Percentiles rank a stretch among this genome's conserved stretches.
These are phyloP conservation scores for Leccinum uliginosum DNA, from an alignment of 768 basidiomycete genomes.

Conservation along the genomic window DNA sequence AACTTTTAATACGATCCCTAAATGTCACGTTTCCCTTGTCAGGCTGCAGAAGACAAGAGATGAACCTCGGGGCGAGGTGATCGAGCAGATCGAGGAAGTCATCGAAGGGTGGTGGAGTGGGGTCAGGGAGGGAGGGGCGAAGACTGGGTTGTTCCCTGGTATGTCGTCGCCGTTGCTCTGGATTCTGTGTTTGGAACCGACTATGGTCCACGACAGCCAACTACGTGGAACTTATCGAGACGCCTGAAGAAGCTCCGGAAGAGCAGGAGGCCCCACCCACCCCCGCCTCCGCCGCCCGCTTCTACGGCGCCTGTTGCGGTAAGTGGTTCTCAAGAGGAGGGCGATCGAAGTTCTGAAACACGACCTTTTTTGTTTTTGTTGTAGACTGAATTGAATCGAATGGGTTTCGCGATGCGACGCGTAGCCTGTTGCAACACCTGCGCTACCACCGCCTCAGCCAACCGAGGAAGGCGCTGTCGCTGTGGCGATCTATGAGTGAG, in stretches of 20 bases:
- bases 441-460: slow-evolving; percentile 43
- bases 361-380: background rate
- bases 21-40: background rate
- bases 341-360: background rate
- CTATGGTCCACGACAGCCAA: too few species aligned
- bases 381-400: background rate
- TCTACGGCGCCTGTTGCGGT: slow-evolving; percentile 40
- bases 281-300: slow-evolving; percentile 39
- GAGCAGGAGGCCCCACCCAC: slow-evolving; percentile 36
- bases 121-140: slow-evolving; percentile 55
- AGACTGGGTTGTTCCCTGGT: slow-evolving; percentile 85
- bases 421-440: slow-evolving; percentile 34
- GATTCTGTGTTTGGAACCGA: background rate
- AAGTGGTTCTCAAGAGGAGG: slow-evolving; percentile 9
- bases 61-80: slow-evolving; percentile 71
- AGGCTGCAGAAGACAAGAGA: slow-evolving; percentile 88
- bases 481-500: slow-evolving; percentile 69
- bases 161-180: slow-evolving; percentile 12
- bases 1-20: background rate
- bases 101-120: slow-evolving; percentile 95
- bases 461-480: slow-evolving; percentile 58
- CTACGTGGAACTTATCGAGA: too few species aligned
- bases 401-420: background rate
- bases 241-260: slow-evolving; percentile 36
- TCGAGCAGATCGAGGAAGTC: slow-evolving; percentile 78